Conservation (phyloP, 768 basidiomycete genomes). For the Podaxis sp. region DNA sequence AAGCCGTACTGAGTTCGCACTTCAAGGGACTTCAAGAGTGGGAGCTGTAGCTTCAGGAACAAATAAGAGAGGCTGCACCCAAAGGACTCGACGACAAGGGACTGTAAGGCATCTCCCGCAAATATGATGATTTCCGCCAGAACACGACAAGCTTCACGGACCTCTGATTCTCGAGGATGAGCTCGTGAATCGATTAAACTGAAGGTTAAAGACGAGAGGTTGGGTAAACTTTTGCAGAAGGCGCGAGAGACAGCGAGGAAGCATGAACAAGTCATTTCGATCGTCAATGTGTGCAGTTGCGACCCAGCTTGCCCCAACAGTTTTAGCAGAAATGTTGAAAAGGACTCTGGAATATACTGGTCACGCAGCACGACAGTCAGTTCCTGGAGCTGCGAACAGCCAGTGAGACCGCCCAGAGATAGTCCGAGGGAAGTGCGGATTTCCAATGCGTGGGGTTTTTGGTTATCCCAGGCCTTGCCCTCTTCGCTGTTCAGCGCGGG, state of each 20-base stretch:
- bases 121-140: not conserved
- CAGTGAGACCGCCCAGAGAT: constrained; percentile 14
- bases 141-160: not conserved
- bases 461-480: not conserved
- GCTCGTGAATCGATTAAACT: not conserved
- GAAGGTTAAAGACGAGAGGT: not conserved
- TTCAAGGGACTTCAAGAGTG: not conserved
- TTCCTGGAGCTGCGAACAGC: constrained; percentile 21
- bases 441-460: not conserved
- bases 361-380: constrained; percentile 26
- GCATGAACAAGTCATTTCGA: not conserved
- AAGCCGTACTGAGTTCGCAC: not conserved
- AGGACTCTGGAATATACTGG: constrained; percentile 21
- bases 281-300: not conserved
- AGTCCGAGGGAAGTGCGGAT: constrained; percentile 13
- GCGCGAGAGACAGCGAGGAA: not conserved
- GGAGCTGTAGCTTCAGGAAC: not conserved
- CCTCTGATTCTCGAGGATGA: not conserved
- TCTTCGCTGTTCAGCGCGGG: constrained; percentile 19
- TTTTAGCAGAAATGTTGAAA: constrained; percentile 20
- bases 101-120: not conserved
- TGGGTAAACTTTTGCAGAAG: not conserved
- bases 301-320: constrained; percentile 13
- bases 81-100: not conserved
- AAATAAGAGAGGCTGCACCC: not conserved